Base-by-base conservation (phyloP, 192 early-diverging fungal species). In the Umbelopsis sp. region DNA sequence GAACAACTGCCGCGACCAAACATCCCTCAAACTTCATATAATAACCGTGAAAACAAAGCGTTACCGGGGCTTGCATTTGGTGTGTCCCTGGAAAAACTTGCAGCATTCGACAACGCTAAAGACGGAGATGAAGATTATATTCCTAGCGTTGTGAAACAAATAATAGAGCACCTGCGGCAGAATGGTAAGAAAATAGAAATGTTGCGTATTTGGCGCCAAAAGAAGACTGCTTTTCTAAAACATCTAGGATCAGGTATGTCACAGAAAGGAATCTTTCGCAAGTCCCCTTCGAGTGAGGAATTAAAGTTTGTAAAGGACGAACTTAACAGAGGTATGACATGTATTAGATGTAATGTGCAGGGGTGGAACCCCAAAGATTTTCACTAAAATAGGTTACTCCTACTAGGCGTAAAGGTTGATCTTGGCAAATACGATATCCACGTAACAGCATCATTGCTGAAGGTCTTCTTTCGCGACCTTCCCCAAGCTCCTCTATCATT, bases 211-310 rank as follows among this genome's bases (percentile, higher is more conserved):
- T 53, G 56, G 56, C 31, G 56, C 53, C 53, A 25, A 41, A 41
- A 32, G 20, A n/a, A 24, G 11, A 16, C 31, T 16, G 25, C 31
- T 62, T 49, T 5, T 25, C 29, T 49, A 49, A 53, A 29, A n/a
- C 41, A n/a, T 56, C 31, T 51, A 26, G 29, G 45, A 44, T 20
- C 74, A 86, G 92, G 93, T 0, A 81, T 97, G 44, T 81, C 87
- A 52, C 86, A 88, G 20, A 92, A 94, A 73, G 96, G 95, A 21
- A 74, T 97, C 22, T 97, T 97, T 73, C 84, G 96, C 20, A 84
- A 92, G 47, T 92, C 93, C n/a, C 96, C 96, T 24, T 81, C 84
- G 16, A 89, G 89, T 9, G 75, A 81, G 45, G 86, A 89, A 45
- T 78, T 97, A 62, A 86, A 89, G 50, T 80, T 85, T 47, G 89